Percentiles rank a stretch among this genome's conserved stretches.
phyloP scores from a whole-genome alignment of 768 basidiomycete species.

The Paxillus rubicundulus region DNA sequence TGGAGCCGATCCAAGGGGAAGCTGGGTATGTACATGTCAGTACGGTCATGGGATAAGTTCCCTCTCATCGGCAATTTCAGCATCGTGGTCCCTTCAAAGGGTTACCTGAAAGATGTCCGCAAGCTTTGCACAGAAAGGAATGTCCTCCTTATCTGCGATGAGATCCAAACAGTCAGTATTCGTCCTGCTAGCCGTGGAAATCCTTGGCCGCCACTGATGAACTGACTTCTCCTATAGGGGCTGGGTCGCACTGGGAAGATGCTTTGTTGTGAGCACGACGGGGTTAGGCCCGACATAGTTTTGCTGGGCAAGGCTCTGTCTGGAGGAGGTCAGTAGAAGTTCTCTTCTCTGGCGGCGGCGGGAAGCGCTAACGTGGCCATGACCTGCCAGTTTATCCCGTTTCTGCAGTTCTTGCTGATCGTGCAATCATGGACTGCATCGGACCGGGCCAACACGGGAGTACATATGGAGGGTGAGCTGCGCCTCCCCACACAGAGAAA shows the following conservation, averaged over 20 bases:
- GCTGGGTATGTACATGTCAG: conserved; percentile 66
- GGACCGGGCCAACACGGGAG: conserved; percentile 94
- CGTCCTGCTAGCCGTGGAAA: background rate
- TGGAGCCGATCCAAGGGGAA: conserved; percentile 99
- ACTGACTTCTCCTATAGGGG: conserved; percentile 47
- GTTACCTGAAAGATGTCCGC: conserved; percentile 77
- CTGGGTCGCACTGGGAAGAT: conserved; percentile 92
- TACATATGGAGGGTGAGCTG: conserved; percentile 86
- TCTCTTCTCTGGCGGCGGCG: conserved; percentile 1
- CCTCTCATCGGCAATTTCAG: conserved; percentile 36
- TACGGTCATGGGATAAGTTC: background rate
- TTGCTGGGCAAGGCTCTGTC: conserved; percentile 96
- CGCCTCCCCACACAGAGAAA: background rate
- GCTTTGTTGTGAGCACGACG: conserved; percentile 86
- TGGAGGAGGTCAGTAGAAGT: conserved; percentile 69
- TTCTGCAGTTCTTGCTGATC: conserved; percentile 88
- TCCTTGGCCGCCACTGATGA: background rate
- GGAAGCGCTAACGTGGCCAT: conserved; percentile 7
- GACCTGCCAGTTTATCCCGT: conserved; percentile 80
- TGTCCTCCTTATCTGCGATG: conserved; percentile 95
- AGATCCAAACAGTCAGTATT: conserved; percentile 84
- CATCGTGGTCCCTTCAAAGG: conserved; percentile 87
- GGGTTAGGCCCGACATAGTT: conserved; percentile 86
- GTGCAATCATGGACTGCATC: conserved; percentile 93
- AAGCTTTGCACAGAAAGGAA: conserved; percentile 90